Base-by-base conservation (phyloP, 768 basidiomycete genomes). In the Porpolomopsis calyptriformis region DNA sequence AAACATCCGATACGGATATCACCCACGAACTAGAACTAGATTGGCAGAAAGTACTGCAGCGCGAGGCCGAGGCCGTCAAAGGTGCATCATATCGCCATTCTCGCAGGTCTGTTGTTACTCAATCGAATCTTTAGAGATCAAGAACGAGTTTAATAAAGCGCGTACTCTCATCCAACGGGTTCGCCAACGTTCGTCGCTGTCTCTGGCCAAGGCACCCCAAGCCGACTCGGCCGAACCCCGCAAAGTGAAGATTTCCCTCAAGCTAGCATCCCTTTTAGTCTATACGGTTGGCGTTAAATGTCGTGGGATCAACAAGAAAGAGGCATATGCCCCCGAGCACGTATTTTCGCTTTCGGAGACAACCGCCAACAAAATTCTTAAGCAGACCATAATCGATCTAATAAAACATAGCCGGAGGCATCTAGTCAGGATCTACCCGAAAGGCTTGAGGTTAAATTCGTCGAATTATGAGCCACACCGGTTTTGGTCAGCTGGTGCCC, bases 271-370 rank as follows among this genome's bases (percentile, higher is more conserved):
- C 0, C 72, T 97, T n/a, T 73, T 99, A 8, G 85, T 98, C 22
- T 98, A 98, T 62, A 97, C 94, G 2, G 80, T 94, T 38, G 96
- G 96, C 5, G 92, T 98, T 48, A 96, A 96, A 57, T 96, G 85
- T 52, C 81, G 82, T 12, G 93, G 94, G 0, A 77, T 99, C 61
- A 89, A 90, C 67, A 88, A 91, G 65, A 83, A 86, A 55, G 85
- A 89, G 53, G 68, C 72, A 29, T 97, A 98, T 57, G 82, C 82
- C 4, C 74, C 84, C 0, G 83, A 88, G 53, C 87, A 97, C 56
- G 73, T 96, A 64, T 92, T 98, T 60, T 94, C 90, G 9, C 73
- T 99, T 7, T 93, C 91, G 0, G 96, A 99, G 68, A 78, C 71
- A 43, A 80, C 75, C 19, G 80, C 79, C 46, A 86, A 83, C 61